Conservation (phyloP, 345 rosid genomes). For the Excoecaria agallocha region DNA sequence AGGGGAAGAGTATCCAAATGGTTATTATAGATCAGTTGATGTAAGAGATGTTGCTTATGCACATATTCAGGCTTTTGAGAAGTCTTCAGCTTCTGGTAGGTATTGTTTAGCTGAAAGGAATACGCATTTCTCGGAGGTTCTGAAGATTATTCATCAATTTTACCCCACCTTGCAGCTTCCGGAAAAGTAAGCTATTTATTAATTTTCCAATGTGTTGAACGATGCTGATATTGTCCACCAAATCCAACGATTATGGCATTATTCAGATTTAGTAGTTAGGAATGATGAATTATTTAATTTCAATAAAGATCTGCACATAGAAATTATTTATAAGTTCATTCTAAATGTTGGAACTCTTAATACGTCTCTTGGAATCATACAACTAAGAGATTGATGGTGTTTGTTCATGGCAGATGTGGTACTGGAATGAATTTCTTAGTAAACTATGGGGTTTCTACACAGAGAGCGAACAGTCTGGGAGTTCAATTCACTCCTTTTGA, state of each 20-base stretch:
- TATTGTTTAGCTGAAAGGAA: slow-evolving; percentile 1
- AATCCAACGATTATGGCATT: not conserved
- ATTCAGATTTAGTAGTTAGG: not conserved
- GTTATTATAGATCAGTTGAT: slow-evolving; percentile 6
- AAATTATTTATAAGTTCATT: not conserved
- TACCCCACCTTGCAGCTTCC: slow-evolving; percentile 18
- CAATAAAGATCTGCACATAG: not conserved
- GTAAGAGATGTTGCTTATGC: slow-evolving; percentile 18
- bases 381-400: not conserved
- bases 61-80: slow-evolving; percentile 15
- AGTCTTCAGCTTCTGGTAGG: slow-evolving; percentile 10
- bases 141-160: slow-evolving; percentile 10
- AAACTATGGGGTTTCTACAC: slow-evolving; percentile 2
- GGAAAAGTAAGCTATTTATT: not conserved
- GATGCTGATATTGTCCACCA: not conserved
- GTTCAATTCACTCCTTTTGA: slow-evolving; percentile 32
- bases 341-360: not conserved
- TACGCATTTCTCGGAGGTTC: slow-evolving; percentile 1
- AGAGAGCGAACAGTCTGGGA: slow-evolving; percentile 24
- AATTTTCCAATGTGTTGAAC: not conserved
- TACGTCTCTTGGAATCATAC: too few species aligned
- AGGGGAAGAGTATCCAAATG: slow-evolving; percentile 1
- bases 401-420: slow-evolving; percentile 6
- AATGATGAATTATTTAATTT: not conserved
- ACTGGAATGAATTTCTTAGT: not conserved